phyloP scores from a whole-genome alignment of 345 rosid genomes.

The Raphanus raphanistrum region DNA sequence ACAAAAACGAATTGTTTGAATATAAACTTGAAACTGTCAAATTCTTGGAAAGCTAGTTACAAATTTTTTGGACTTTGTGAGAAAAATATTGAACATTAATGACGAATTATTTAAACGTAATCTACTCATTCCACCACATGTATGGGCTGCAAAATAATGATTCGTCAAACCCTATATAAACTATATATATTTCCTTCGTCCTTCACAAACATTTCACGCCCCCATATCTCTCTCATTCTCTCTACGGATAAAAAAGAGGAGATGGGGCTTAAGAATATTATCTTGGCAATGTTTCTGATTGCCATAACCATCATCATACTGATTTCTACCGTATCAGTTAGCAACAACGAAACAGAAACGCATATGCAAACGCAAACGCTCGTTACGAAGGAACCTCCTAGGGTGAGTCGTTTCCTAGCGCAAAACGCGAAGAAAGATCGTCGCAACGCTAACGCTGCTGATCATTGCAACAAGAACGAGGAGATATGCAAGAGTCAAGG shows the following conservation, averaged over 20 bases:
- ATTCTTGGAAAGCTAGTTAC: conserved; percentile 18
- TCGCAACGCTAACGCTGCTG: conserved; percentile 52
- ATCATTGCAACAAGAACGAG: conserved; percentile 57
- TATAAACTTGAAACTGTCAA: conserved; percentile 25
- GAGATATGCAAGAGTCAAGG: conserved; percentile 41
- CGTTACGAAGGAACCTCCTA: conserved; percentile 27
- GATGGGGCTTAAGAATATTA: conserved; percentile 47
- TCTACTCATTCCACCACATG: conserved; percentile 35
- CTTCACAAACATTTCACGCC: conserved; percentile 2
- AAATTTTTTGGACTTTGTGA: conserved; percentile 22
- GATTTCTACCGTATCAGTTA: conserved; percentile 29
- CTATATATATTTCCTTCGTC: neutral
- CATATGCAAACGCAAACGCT: conserved; percentile 1
- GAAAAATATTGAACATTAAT: conserved; percentile 27
- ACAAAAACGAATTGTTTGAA: conserved; percentile 10
- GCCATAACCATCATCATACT: conserved; percentile 45
- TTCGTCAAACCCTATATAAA: conserved; percentile 24
- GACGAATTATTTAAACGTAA: conserved; percentile 30
- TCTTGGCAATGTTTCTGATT: conserved; percentile 49
- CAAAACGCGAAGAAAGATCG: conserved; percentile 23
- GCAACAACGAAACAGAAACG: conserved; percentile 20
- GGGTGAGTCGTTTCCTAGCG: conserved; percentile 56
- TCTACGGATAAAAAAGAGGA: neutral
- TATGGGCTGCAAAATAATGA: neutral
- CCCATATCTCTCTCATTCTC: conserved; percentile 23